Evolutionary conservation across 768 basidiomycete species (phyloP).

Genomic region (Wakefieldia striispora): DNA sequence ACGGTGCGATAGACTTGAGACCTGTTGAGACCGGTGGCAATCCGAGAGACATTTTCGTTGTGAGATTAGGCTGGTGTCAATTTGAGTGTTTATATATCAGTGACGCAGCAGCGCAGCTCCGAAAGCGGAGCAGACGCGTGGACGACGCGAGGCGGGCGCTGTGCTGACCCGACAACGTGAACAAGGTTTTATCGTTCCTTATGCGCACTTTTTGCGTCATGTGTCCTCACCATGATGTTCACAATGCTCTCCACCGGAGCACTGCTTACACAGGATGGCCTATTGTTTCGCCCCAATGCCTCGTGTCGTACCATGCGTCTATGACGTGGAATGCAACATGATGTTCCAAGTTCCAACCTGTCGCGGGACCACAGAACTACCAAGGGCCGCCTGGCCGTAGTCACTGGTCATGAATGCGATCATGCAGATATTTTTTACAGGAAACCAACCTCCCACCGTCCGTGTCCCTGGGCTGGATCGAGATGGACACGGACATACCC

Average conservation of each 20-base stretch:
- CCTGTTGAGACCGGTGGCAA: slow-evolving; percentile 58
- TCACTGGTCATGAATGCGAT: neutral
- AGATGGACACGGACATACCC: slow-evolving; percentile 8
- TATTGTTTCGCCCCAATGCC: neutral
- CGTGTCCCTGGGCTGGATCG: slow-evolving; percentile 12
- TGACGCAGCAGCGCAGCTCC: neutral
- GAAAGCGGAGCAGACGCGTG: slow-evolving; percentile 4
- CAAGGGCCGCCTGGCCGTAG: no score
- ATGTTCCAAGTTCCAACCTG: no score
- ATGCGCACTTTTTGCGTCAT: no score
- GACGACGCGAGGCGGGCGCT: slow-evolving; percentile 6
- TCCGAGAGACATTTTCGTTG: slow-evolving; percentile 39
- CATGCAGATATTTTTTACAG: neutral
- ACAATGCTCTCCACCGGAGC: no score
- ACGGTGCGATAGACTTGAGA: slow-evolving; percentile 72
- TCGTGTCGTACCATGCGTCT: neutral
- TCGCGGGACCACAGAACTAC: neutral
- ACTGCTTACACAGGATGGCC: slow-evolving; percentile 13
- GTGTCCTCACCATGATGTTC: no score
- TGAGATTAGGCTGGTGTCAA: neutral
- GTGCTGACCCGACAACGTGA: no score
- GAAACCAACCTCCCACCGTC: slow-evolving; percentile 1
- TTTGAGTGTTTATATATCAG: neutral
- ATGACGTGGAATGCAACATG: no score
- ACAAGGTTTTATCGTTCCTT: no score